Evolutionary conservation across 441 rosid species (phyloP).

Genomic region (Cnidoscolus chayamansa): DNA sequence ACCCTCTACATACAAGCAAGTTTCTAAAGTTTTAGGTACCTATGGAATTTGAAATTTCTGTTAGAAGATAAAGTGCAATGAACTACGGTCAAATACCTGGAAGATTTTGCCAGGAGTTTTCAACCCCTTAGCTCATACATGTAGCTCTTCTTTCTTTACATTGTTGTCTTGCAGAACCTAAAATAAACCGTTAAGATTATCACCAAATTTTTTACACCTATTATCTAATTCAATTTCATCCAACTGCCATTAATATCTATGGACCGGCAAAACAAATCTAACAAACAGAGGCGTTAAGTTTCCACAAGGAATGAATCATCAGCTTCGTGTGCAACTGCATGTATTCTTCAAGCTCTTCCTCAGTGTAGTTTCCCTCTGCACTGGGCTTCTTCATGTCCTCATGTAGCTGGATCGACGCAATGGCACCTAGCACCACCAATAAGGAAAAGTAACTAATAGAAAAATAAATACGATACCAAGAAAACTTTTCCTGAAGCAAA

Average conservation of each 20-base stretch:
- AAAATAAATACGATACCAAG: no score
- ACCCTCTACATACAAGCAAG: constrained; percentile 18
- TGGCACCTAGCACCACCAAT: constrained; percentile 63
- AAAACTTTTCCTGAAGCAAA: no score
- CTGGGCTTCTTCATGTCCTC: constrained; percentile 92
- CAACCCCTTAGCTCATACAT: constrained; percentile 85
- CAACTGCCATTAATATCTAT: constrained; percentile 23
- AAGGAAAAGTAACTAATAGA: background rate
- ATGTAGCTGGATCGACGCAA: constrained; percentile 91
- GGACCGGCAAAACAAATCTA: constrained; percentile 54
- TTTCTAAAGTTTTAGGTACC: constrained; percentile 4
- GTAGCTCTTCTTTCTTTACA: constrained; percentile 82
- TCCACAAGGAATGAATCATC: constrained; percentile 97
- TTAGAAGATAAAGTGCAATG: background rate
- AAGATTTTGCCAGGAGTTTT: constrained; percentile 90
- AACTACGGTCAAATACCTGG: constrained; percentile 47
- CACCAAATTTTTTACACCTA: constrained; percentile 5
- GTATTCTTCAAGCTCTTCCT: constrained; percentile 85
- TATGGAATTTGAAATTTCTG: background rate
- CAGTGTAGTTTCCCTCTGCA: constrained; percentile 75
- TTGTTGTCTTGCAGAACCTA: constrained; percentile 94
- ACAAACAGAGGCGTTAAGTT: constrained; percentile 91
- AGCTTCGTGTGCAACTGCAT: constrained; percentile 79
- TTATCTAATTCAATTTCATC: constrained; percentile 14
- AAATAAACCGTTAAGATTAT: constrained; percentile 20